Evolutionary conservation across 352 stramenopile species (phyloP).

Genomic region (Phytophthora litchii): DNA sequence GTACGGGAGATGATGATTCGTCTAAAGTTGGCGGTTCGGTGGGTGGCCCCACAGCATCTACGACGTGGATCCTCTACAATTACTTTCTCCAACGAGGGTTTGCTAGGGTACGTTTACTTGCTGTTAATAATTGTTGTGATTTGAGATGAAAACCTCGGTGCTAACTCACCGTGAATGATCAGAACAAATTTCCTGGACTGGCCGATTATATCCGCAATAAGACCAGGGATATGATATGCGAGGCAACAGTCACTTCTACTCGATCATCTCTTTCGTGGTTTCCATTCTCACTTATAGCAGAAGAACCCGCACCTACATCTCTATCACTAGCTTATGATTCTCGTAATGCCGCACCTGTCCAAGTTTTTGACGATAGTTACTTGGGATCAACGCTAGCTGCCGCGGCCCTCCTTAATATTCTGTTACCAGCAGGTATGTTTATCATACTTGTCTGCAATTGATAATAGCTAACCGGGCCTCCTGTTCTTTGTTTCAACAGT

Average conservation of each 20-base stretch:
- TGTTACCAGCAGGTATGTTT: constrained; percentile 64
- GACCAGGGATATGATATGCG: constrained; percentile 71
- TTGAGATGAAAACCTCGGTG: not conserved
- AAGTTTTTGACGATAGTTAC: constrained; percentile 57
- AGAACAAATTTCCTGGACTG: constrained; percentile 82
- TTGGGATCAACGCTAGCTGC: constrained; percentile 65
- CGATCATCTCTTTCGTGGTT: constrained; percentile 10
- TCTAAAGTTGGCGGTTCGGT: constrained; percentile 6
- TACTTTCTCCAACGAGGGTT: constrained; percentile 79
- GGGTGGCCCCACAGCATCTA: constrained; percentile 5
- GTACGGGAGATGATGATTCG: constrained; percentile 20
- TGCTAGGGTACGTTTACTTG: constrained; percentile 50
- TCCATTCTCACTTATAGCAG: constrained; percentile 3
- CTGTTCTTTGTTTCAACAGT: constrained; percentile 36
- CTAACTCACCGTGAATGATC: constrained; percentile 14
- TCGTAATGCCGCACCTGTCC: constrained; percentile 34
- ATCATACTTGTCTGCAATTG: not conserved
- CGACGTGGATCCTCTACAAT: constrained; percentile 71
- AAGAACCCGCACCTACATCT: constrained; percentile 10
- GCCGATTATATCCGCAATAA: constrained; percentile 78
- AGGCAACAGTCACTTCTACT: constrained; percentile 22
- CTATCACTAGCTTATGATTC: constrained; percentile 60
- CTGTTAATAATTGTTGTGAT: too few species aligned
- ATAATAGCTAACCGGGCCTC: constrained; percentile 7
- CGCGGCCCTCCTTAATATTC: constrained; percentile 71